Conservation (phyloP, 2,329 filamentous ascomycete genomes). For the Bipolaris bicolor region DNA sequence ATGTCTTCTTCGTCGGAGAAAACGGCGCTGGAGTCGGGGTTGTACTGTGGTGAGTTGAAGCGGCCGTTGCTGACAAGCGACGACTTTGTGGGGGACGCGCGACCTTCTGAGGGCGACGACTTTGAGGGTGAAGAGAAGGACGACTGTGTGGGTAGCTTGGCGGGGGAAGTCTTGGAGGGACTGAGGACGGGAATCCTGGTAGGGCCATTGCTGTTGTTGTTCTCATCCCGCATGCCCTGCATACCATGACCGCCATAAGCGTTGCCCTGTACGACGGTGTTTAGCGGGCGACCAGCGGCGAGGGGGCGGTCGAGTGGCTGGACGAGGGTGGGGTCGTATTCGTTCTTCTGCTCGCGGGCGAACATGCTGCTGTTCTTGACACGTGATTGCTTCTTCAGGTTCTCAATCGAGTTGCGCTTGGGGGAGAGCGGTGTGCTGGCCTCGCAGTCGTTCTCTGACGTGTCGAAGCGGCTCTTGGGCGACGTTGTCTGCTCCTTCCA, state of each 20-base stretch:
- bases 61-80: slow-evolving; percentile 73
- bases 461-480: slow-evolving; percentile 63
- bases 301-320: slow-evolving; percentile 83
- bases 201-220: slow-evolving; percentile 61
- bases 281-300: slow-evolving; percentile 65
- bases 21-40: slow-evolving; percentile 42
- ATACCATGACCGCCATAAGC: slow-evolving; percentile 67
- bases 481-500: slow-evolving; percentile 79
- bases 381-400: slow-evolving; percentile 89
- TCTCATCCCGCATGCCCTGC: slow-evolving; percentile 49
- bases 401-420: slow-evolving; percentile 89
- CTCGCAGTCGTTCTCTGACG: slow-evolving; percentile 68
- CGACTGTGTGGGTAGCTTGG: slow-evolving; percentile 66
- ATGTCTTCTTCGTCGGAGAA: slow-evolving; percentile 60
- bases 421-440: slow-evolving; percentile 70
- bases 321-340: slow-evolving; percentile 84
- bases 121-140: slow-evolving; percentile 33
- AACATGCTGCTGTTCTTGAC: slow-evolving; percentile 99
- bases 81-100: slow-evolving; percentile 84
- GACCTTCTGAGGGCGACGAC: slow-evolving; percentile 45
- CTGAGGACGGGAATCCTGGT: slow-evolving; percentile 65
- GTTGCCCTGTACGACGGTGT: slow-evolving; percentile 71
- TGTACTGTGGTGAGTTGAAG: slow-evolving; percentile 56
- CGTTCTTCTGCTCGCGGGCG: slow-evolving; percentile 86
- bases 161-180: slow-evolving; percentile 59